These are phyloP conservation scores for Chondrus crispus DNA, from an alignment of 23 red algal genomes.

Conservation along the genomic window DNA sequence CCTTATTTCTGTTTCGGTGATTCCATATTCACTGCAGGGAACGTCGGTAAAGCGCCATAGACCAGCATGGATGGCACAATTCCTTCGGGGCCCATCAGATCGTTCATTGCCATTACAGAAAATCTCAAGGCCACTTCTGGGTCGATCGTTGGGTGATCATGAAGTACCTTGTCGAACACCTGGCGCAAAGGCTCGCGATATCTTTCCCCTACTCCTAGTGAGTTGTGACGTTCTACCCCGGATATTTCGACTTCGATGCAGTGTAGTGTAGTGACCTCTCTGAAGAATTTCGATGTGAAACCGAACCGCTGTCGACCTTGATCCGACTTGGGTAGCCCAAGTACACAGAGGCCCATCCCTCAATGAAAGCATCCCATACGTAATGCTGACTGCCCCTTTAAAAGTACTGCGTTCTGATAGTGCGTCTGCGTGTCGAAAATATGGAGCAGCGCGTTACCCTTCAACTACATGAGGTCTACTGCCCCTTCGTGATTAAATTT, in stretches of 20 bases:
- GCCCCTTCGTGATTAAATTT: neutral
- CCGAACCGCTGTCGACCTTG: neutral
- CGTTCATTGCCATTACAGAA: no score
- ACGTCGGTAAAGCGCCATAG: no score
- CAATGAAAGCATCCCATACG: slow-evolving; percentile 6
- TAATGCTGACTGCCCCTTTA: neutral
- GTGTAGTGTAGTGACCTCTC: neutral
- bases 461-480: neutral
- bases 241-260: neutral
- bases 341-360: neutral
- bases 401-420: neutral
- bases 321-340: neutral
- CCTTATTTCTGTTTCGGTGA: no score
- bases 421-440: neutral
- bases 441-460: neutral
- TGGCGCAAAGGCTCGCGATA: neutral
- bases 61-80: no score
- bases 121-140: no score
- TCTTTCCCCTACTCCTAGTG: slow-evolving; percentile 2
- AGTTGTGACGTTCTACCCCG: slow-evolving; percentile 1
- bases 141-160: no score
- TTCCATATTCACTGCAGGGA: no score
- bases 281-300: neutral
- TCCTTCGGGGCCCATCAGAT: no score
- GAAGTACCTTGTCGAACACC: no score